Conservation (phyloP, 1,284 basidiomycete species). For the Golubevia sp. region DNA sequence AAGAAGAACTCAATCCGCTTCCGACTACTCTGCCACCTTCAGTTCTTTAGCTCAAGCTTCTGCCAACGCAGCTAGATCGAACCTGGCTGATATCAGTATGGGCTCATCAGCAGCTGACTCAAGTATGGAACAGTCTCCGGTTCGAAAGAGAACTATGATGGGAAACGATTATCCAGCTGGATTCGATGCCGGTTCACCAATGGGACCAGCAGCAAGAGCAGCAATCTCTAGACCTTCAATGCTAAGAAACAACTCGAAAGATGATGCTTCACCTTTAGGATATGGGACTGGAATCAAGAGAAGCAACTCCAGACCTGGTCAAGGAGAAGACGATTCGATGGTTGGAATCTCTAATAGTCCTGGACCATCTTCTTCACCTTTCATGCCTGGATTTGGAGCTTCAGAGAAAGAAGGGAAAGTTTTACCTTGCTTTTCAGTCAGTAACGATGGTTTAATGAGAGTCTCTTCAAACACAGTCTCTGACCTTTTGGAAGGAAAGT, state of each 20-base stretch:
- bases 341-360: not conserved
- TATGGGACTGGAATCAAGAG: slow-evolving; percentile 40
- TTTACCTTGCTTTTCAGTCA: slow-evolving; percentile 54
- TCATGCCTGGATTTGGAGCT: slow-evolving; percentile 47
- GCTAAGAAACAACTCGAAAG: slow-evolving; percentile 31
- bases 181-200: not conserved
- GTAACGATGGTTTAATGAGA: slow-evolving; percentile 55
- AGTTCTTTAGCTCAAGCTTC: not conserved
- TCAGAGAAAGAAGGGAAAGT: slow-evolving; percentile 52
- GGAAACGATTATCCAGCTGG: too few species aligned
- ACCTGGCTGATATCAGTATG: too few species aligned
- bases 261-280: slow-evolving; percentile 44
- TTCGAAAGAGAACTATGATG: too few species aligned
- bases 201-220: not conserved
- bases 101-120: too few species aligned
- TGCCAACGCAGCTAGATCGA: too few species aligned
- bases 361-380: not conserved
- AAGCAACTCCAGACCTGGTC: slow-evolving; percentile 19
- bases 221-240: not conserved
- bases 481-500: slow-evolving; percentile 43
- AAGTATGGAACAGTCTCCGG: too few species aligned
- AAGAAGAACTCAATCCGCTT: not conserved
- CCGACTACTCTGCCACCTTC: not conserved
- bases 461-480: slow-evolving; percentile 49
- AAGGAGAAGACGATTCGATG: slow-evolving; percentile 1